Evolutionary conservation across 2,329 filamentous ascomycete species (phyloP), one percentile per base, ranked within the genome.

Genomic region (Aspergillus thermomutatus): DNA sequence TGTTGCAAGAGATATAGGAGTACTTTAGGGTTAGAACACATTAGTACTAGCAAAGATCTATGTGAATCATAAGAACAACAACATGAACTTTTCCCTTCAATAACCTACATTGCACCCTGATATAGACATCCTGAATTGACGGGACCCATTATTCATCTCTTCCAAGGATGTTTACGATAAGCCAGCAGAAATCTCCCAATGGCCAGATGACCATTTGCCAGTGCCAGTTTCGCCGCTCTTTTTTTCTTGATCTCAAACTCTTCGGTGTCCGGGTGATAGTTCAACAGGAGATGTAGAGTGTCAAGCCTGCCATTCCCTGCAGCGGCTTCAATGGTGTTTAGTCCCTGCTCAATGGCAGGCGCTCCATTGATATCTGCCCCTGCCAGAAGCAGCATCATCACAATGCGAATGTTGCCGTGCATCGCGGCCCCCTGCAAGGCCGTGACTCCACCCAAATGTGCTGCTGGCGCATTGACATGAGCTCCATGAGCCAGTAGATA

Each of bases 271-370:
- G 45, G 52, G 31, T 34, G 50, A 27, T 49, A 49, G 31, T 55
- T 37, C 27, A 55, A 48, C 11, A 74, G 59, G 14, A 72, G 50
- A 47, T 68, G 60, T 19, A 73, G 43, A 53, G 65, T 65, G 48
- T 73, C 66, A 9, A 72, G 23, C 49, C 67, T 65, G 6, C 70
- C 71, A 56, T 67, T 28, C 50, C 65, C 66, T 0, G 72, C 71
- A 28, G 73, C 73, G 10, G 57, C 66, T 53, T 70, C 60, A 19
- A 74, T 56, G n/a, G 72, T 66, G 28, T 61, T 71, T 49, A 61
- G 55, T 21, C 70, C 72, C 21, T 59, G 17, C 4, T 55, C 31
- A 17, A 56, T 46, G 11, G 64, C 40, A 43, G 55, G 55, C 19
- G 58, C 52, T 28, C 58, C 65, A 54, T 64, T 61, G 19, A 70